Percentiles rank a stretch among this genome's conserved stretches.
phyloP scores from a whole-genome alignment of 2,329 filamentous ascomycete genomes.

The Verticillium nubilum region DNA sequence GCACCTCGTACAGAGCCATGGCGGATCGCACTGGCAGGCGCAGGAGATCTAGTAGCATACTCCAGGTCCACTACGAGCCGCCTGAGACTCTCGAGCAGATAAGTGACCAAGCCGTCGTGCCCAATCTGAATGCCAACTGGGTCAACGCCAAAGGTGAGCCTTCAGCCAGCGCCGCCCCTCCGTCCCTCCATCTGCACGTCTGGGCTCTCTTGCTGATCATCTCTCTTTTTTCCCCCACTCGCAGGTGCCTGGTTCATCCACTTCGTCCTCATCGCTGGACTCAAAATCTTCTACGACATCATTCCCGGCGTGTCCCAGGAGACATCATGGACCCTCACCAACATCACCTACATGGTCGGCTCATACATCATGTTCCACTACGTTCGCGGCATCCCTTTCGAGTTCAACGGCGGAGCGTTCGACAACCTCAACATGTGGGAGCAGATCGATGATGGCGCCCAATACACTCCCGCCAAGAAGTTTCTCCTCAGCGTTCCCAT shows the following conservation, averaged over 20 bases:
- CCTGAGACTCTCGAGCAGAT: constrained; percentile 95
- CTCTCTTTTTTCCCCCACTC: neutral
- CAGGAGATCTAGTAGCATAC: constrained; percentile 92
- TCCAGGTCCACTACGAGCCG: constrained; percentile 90
- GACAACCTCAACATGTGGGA: constrained; percentile 99
- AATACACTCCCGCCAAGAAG: constrained; percentile 98
- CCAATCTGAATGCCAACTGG: constrained; percentile 97
- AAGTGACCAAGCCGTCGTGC: constrained; percentile 89
- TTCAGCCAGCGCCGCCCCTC: neutral
- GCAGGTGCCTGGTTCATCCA: constrained; percentile 97
- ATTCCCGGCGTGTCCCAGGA: constrained; percentile 95
- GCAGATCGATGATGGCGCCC: constrained; percentile 97
- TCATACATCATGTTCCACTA: constrained; percentile 99
- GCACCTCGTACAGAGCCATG: constrained; percentile 52
- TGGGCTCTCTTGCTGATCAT: constrained; percentile 7
- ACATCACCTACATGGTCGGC: constrained; percentile 98
- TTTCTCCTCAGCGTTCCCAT: constrained; percentile 94
- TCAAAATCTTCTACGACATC: constrained; percentile 97
- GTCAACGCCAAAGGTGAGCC: constrained; percentile 97
- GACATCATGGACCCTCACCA: constrained; percentile 97
- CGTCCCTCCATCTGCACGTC: neutral
- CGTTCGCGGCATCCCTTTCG: constrained; percentile 94
- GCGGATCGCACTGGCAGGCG: constrained; percentile 67
- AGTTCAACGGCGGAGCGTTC: constrained; percentile 97
- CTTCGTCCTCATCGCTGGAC: constrained; percentile 80